Conservation (phyloP, 2,329 filamentous ascomycete species). For the Hypoxylon sp. region DNA sequence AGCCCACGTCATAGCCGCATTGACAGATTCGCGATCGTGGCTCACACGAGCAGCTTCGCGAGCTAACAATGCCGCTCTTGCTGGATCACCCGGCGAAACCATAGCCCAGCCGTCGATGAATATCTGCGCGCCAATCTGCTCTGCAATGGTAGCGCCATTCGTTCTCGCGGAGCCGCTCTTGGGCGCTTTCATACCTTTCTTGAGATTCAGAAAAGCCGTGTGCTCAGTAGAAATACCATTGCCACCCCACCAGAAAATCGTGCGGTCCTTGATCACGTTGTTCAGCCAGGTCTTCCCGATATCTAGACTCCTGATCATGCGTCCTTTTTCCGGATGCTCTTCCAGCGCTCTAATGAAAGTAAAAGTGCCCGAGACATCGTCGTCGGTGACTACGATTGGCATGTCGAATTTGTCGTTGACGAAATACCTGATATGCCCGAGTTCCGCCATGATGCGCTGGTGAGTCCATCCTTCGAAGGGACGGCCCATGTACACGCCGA, state of each 20-base stretch:
- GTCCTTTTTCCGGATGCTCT: conserved; percentile 48
- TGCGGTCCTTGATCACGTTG: conserved; percentile 51
- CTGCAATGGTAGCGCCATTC: conserved; percentile 54
- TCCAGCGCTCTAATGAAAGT: conserved; percentile 56
- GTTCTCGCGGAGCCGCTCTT: conserved; percentile 50
- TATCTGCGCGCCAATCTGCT: conserved; percentile 59
- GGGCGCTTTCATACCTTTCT: conserved; percentile 55
- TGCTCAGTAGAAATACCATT: conserved; percentile 58
- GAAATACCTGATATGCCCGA: conserved; percentile 55
- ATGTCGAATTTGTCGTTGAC: conserved; percentile 52
- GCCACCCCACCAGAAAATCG: conserved; percentile 59
- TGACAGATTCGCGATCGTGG: conserved; percentile 58
- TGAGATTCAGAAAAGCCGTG: conserved; percentile 58
- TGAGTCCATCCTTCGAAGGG: conserved; percentile 59
- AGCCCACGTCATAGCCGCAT: conserved; percentile 58
- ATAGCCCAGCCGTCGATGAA: conserved; percentile 59
- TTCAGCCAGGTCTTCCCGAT: conserved; percentile 55
- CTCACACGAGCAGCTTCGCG: conserved; percentile 55
- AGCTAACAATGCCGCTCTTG: conserved; percentile 53
- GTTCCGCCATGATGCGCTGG: conserved; percentile 51
- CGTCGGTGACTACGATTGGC: conserved; percentile 55
- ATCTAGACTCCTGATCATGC: conserved; percentile 39
- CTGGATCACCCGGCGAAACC: conserved; percentile 53
- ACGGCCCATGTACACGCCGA: conserved; percentile 58
- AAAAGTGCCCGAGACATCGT: conserved; percentile 57